These are phyloP conservation scores for Didymella pomorum DNA, from an alignment of 2,329 filamentous ascomycete species.

Conservation along the genomic window DNA sequence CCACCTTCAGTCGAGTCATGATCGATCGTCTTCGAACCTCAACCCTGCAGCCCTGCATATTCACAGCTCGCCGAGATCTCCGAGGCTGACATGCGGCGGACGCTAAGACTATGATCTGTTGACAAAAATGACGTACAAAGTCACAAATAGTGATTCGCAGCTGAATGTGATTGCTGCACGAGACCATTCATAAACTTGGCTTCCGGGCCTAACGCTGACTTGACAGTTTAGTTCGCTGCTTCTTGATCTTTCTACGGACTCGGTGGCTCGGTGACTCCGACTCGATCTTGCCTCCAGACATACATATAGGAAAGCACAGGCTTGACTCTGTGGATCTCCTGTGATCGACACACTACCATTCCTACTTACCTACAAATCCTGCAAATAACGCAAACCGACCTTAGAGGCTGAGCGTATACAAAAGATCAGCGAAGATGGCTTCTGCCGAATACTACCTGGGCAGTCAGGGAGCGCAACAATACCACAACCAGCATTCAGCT, in stretches of 20 bases:
- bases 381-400: not conserved
- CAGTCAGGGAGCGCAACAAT: slow-evolving; percentile 32
- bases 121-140: slow-evolving; percentile 40
- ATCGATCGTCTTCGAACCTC: slow-evolving; percentile 6
- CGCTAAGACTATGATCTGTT: slow-evolving; percentile 29
- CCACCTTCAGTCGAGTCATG: slow-evolving; percentile 1
- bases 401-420: not conserved
- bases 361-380: slow-evolving; percentile 7
- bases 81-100: slow-evolving; percentile 26
- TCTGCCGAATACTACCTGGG: slow-evolving; percentile 47
- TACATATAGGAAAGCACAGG: slow-evolving; percentile 13
- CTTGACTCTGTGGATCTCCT: slow-evolving; percentile 1
- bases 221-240: slow-evolving; percentile 6
- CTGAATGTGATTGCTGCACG: slow-evolving; percentile 38
- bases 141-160: slow-evolving; percentile 16
- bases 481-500: slow-evolving; percentile 29
- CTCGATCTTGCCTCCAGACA: slow-evolving; percentile 1
- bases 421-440: slow-evolving; percentile 35
- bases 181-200: slow-evolving; percentile 33
- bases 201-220: slow-evolving; percentile 22
- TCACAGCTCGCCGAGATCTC: slow-evolving; percentile 36
- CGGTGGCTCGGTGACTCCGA: slow-evolving; percentile 8
- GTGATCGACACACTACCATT: slow-evolving; percentile 4
- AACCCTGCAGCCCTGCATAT: slow-evolving; percentile 27
- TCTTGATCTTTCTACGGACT: slow-evolving; percentile 15